phyloP scores from a whole-genome alignment of 768 basidiomycete species.

The Tricholoma terreum region DNA sequence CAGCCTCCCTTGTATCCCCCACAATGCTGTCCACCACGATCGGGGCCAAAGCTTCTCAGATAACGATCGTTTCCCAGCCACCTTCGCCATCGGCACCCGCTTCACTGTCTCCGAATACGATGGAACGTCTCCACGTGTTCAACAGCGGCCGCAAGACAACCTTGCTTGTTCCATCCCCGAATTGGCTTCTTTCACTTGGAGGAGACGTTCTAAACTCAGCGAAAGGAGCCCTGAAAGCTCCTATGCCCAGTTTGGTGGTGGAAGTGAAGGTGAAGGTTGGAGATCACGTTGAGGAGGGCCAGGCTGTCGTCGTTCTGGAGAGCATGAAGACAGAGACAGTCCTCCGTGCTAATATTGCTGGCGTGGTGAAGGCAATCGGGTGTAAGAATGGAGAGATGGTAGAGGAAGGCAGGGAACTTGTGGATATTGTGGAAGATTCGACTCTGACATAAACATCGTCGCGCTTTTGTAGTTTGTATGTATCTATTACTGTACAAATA shows the following conservation, averaged over 20 bases:
- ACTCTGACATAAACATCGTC: neutral
- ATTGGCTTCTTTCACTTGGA: conserved; percentile 68
- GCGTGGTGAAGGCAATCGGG: conserved; percentile 66
- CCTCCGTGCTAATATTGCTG: conserved; percentile 64
- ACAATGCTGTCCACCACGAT: conserved; percentile 56
- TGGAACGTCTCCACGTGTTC: conserved; percentile 80
- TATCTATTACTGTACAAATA: no score
- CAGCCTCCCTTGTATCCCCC: conserved; percentile 53
- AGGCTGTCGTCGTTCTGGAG: conserved; percentile 80
- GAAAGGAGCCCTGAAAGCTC: conserved; percentile 70
- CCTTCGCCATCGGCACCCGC: conserved; percentile 52
- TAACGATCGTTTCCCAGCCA: conserved; percentile 74
- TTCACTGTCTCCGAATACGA: conserved; percentile 51
- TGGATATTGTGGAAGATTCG: conserved; percentile 55
- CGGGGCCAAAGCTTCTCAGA: conserved; percentile 42
- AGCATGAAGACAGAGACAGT: conserved; percentile 99
- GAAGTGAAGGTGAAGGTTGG: conserved; percentile 80
- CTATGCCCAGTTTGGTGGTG: conserved; percentile 93
- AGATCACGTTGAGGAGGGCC: conserved; percentile 76
- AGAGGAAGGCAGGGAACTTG: conserved; percentile 77
- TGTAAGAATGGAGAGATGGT: conserved; percentile 91
- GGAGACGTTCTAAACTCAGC: conserved; percentile 51
- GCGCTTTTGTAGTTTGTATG: no score
- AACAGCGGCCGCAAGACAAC: conserved; percentile 59
- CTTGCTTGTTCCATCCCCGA: conserved; percentile 63